Conservation (phyloP, 2,329 filamentous ascomycete species). For the Botrytis sinoallii region DNA sequence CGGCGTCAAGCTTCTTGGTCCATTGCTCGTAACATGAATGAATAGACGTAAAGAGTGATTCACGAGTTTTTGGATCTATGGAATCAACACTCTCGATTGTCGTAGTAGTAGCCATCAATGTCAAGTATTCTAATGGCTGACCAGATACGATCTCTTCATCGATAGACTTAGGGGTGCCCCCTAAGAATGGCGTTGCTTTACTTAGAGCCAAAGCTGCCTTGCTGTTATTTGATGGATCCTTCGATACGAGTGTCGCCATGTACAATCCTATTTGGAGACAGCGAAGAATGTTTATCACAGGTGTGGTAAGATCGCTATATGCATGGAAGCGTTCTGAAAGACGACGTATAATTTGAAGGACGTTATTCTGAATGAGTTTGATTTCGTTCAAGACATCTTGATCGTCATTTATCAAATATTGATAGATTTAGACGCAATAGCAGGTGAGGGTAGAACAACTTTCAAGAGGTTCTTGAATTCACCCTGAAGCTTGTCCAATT, state of each 20-base stretch:
- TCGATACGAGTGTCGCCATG: slow-evolving; percentile 44
- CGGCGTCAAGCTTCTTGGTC: slow-evolving; percentile 71
- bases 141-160: slow-evolving; percentile 23
- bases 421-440: slow-evolving; percentile 22
- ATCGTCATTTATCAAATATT: slow-evolving; percentile 31
- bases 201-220: slow-evolving; percentile 39
- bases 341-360: slow-evolving; percentile 68
- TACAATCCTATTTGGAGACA: slow-evolving; percentile 75
- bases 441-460: slow-evolving; percentile 29
- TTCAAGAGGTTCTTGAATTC: slow-evolving; percentile 78
- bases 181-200: slow-evolving; percentile 54
- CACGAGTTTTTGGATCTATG: slow-evolving; percentile 44
- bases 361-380: slow-evolving; percentile 49
- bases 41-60: slow-evolving; percentile 63
- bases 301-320: slow-evolving; percentile 82
- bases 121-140: slow-evolving; percentile 48
- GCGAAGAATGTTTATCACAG: slow-evolving; percentile 74
- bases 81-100: slow-evolving; percentile 48
- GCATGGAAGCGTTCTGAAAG: slow-evolving; percentile 67
- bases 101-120: slow-evolving; percentile 45
- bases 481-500: slow-evolving; percentile 70
- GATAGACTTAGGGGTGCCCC: slow-evolving; percentile 38
- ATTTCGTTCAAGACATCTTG: slow-evolving; percentile 44
- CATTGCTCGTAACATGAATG: slow-evolving; percentile 75
- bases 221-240: slow-evolving; percentile 17